Conservation (phyloP, 2,329 filamentous ascomycete genomes). For the Fusarium keratoplasticum region DNA sequence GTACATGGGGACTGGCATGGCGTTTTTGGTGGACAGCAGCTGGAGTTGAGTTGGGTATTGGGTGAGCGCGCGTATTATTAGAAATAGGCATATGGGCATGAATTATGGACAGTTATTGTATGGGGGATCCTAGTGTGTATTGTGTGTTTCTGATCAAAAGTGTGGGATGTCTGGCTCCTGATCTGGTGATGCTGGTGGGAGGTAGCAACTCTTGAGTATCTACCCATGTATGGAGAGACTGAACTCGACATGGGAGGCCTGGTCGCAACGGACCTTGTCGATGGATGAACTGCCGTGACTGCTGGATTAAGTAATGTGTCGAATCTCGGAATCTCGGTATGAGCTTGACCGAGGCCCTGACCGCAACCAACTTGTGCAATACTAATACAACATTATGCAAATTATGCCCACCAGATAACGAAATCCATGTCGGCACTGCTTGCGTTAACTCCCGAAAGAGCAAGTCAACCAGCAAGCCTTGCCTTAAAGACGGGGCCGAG, state of each 20-base stretch:
- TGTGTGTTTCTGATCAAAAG: background rate
- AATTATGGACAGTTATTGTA: background rate
- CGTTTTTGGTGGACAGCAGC: background rate
- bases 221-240: background rate
- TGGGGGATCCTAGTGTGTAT: background rate
- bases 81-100: background rate
- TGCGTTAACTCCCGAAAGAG: constrained; percentile 1
- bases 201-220: background rate
- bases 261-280: background rate
- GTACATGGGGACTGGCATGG: constrained; percentile 4
- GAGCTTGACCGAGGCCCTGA: background rate
- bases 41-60: background rate
- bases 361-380: background rate
- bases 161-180: background rate
- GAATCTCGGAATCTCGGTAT: background rate
- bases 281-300: background rate
- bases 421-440: background rate
- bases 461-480: background rate
- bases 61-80: background rate
- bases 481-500: background rate
- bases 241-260: background rate
- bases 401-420: background rate
- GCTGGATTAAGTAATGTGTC: background rate
- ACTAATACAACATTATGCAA: background rate
- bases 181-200: background rate